Base-by-base conservation (phyloP, 768 basidiomycete genomes). In the Suillus americanus region DNA sequence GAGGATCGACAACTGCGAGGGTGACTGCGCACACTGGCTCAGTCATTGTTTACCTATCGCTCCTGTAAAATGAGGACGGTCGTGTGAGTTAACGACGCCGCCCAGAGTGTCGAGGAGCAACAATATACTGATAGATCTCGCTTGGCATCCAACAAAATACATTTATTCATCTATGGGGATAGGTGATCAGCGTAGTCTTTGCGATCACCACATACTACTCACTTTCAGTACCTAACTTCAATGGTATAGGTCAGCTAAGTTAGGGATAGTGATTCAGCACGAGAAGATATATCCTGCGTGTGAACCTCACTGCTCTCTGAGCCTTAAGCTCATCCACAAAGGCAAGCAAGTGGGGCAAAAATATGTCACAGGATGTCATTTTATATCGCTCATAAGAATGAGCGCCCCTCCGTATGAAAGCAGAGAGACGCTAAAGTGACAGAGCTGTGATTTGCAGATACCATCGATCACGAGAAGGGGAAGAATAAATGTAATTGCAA, bases 51-150 rank as follows among this genome's bases (percentile, higher is more conserved):
- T 76, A 67, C 66, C 68, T 94, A 73, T 96, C 80, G 94, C 94
- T 96, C 90, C 84, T 87, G 77, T 94, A 92, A 96, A 97, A 97
- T 96, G 90, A 95, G 93, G 86, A 89, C 88, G 85, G 80, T 80
- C 91, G 90, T 88, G 89, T 94, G 75, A 78, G 74, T 73, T 70
- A 65, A 65, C 69, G 70, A 87, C 89, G 89, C 85, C 86, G 87
- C 85, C 89, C 95, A 96, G 95, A 96, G 95, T 97, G 95, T 96
- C 85, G 85, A 85, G 85, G 93, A 97, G 94, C 95, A 41, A 30
- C 20, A 66, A 23, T 60, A 13, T 48, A 62, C 9, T 64, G 55
- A 63, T 35, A 25, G 16, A 45, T 41, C 57, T 41, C 18, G 4
- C 45, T 20, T 7, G 41, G 16, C 16, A 41, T 66, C 33, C 23